A percentile compares a stretch with the other conserved stretches of the same genome.
Conservation (phyloP, 2,329 filamentous ascomycete genomes). For the Botrytis porri region DNA sequence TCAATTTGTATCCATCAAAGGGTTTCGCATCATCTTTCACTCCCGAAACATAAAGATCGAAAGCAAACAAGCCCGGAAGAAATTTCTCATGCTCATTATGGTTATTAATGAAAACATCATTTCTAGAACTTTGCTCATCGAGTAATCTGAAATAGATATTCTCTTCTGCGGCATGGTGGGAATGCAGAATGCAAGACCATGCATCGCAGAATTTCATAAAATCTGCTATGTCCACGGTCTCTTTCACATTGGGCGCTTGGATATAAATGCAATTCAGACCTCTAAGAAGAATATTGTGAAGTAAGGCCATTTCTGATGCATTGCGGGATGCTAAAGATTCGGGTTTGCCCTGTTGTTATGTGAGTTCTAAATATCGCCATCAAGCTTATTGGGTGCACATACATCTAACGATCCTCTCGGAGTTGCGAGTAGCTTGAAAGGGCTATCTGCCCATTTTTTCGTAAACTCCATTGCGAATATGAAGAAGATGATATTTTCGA, state of each 20-base stretch:
- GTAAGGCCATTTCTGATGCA: slow-evolving; percentile 39
- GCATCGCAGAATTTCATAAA: slow-evolving; percentile 34
- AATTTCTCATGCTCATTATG: slow-evolving; percentile 45
- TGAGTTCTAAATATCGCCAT: background rate
- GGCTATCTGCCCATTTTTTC: slow-evolving; percentile 24
- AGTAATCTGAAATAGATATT: slow-evolving; percentile 41
- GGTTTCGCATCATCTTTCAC: slow-evolving; percentile 35
- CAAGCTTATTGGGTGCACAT: background rate
- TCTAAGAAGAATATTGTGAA: slow-evolving; percentile 42
- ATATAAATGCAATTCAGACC: slow-evolving; percentile 41
- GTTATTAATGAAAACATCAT: slow-evolving; percentile 39
- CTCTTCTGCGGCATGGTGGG: slow-evolving; percentile 44
- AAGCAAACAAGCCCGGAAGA: slow-evolving; percentile 39
- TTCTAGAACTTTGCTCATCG: slow-evolving; percentile 36
- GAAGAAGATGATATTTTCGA: background rate
- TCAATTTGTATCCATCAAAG: slow-evolving; percentile 38
- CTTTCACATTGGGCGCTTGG: slow-evolving; percentile 40
- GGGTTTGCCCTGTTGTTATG: background rate
- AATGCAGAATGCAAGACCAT: slow-evolving; percentile 35
- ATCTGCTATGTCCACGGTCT: slow-evolving; percentile 37
- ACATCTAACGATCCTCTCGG: slow-evolving; percentile 14
- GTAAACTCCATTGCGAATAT: background rate
- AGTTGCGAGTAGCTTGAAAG: slow-evolving; percentile 24
- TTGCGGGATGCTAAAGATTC: slow-evolving; percentile 23
- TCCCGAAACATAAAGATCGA: slow-evolving; percentile 38